phyloP scores from a whole-genome alignment of 331 rosid genomes.

The Malus hybrid region DNA sequence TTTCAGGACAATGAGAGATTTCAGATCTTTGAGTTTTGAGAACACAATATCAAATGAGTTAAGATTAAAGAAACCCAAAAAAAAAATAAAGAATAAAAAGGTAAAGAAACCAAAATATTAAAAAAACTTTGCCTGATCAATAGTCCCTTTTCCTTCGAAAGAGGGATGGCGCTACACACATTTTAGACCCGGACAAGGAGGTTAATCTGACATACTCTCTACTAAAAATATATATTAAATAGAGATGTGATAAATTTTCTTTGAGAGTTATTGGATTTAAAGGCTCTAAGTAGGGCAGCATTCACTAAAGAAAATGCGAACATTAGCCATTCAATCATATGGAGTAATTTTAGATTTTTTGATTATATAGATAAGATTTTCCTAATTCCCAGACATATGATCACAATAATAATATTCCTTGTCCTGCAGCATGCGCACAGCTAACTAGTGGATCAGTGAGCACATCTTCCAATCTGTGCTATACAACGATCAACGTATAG shows the following conservation, averaged over 20 bases:
- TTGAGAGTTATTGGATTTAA: too few species aligned
- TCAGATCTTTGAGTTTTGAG: not conserved
- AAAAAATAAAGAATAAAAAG: not conserved
- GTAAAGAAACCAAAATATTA: not conserved
- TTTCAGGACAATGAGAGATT: not conserved
- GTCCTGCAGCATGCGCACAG: not conserved
- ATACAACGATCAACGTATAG: not conserved
- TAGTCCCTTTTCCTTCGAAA: too few species aligned
- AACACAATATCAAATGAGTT: not conserved
- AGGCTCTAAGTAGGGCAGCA: too few species aligned
- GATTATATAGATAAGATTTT: not conserved
- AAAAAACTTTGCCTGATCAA: not conserved
- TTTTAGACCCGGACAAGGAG: too few species aligned
- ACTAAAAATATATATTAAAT: too few species aligned
- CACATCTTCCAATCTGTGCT: not conserved
- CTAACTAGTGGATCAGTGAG: not conserved
- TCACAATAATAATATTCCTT: constrained; percentile 5
- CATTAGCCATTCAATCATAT: too few species aligned
- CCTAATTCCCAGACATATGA: constrained; percentile 1
- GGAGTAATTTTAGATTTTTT: too few species aligned
- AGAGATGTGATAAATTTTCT: too few species aligned
- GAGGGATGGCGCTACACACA: too few species aligned
- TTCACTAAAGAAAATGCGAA: too few species aligned
- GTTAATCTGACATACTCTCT: too few species aligned
- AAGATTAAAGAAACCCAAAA: not conserved